Evolutionary conservation across 495 filamentous ascomycete genomes (phyloP), one percentile per base, ranked within the genome.

Genomic region (Aspergillus diversus): DNA sequence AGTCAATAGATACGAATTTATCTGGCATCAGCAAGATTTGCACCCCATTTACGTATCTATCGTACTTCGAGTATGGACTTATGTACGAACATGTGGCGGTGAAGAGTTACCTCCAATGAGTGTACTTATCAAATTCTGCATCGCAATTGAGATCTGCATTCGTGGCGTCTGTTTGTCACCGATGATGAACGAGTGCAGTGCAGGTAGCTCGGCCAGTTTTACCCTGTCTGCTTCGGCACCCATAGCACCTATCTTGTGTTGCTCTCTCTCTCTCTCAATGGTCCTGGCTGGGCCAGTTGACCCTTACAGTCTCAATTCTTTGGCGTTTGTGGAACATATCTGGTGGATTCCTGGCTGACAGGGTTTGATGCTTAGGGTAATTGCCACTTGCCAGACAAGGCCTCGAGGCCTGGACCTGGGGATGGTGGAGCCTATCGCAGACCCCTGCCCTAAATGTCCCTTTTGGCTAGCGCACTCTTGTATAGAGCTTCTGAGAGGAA

Each of bases 1-100:
- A 27, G 21, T 27, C 21, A 27, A 27, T 27, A 27, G 21, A 27
- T 27, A 27, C 21, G 21, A 27, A 27, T 27, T 27, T 27, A 27
- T 27, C 21, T 27, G 21, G 21, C 21, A 27, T 27, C 21, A 27
- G 21, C 21, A 27, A 27, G 21, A 27, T 27, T 27, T 27, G 21
- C 21, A 27, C 21, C 21, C 21, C 2, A 27, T 27, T 27, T 27
- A 27, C 21, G 21, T 27, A 27, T 27, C 21, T 27, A 27, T 27
- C 2, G 21, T 27, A 27, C 21, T 27, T 2, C 21, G 21, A 27
- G 21, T 27, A 27, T 27, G 21, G 21, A 27, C 21, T 27, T 21
- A 50, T 1, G 11, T 7, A 50, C 47, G 21, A 50, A 50, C 21
- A 50, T 50, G 47, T 50, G n/a, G 47, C 47, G 47, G 47, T 50